phyloP scores from a whole-genome alignment of 139 green algal species.

The Chlorella sp. region DNA sequence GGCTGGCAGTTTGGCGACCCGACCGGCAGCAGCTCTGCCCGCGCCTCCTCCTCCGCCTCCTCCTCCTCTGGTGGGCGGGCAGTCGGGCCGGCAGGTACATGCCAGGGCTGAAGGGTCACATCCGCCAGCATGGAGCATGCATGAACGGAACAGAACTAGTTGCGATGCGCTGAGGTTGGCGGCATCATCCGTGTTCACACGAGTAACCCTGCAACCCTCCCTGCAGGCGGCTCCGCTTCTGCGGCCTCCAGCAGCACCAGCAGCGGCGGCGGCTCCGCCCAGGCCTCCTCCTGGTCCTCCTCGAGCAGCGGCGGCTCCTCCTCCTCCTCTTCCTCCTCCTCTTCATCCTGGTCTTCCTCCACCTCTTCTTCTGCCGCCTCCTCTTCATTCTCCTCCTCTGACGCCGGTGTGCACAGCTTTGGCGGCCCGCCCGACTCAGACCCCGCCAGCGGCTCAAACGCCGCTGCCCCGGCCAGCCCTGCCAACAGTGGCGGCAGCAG shows the following conservation, averaged over 20 bases:
- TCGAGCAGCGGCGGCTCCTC: not conserved
- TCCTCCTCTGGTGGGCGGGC: not conserved
- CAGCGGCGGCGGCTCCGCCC: no score
- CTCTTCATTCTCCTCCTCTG: not conserved
- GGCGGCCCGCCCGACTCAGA: not conserved
- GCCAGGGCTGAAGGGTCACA: no score
- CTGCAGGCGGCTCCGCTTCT: not conserved
- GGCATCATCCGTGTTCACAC: no score
- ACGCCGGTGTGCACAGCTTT: not conserved
- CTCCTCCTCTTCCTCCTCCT: not conserved
- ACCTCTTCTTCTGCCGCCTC: not conserved
- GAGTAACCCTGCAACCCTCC: not conserved
- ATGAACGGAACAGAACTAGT: no score
- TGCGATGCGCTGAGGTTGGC: no score
- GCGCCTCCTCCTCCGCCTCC: not conserved
- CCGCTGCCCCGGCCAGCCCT: not conserved
- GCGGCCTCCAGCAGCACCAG: not conserved
- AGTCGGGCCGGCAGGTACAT: not conserved
- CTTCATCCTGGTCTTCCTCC: not conserved
- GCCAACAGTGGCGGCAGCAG: not conserved
- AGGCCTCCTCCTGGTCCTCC: not conserved
- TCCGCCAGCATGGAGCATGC: no score
- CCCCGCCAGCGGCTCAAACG: not conserved
- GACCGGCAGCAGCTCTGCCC: not conserved
- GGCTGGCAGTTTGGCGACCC: conserved; percentile 32